Base-by-base conservation (phyloP, 2,329 filamentous ascomycete genomes). In the Colletotrichum costaricense region DNA sequence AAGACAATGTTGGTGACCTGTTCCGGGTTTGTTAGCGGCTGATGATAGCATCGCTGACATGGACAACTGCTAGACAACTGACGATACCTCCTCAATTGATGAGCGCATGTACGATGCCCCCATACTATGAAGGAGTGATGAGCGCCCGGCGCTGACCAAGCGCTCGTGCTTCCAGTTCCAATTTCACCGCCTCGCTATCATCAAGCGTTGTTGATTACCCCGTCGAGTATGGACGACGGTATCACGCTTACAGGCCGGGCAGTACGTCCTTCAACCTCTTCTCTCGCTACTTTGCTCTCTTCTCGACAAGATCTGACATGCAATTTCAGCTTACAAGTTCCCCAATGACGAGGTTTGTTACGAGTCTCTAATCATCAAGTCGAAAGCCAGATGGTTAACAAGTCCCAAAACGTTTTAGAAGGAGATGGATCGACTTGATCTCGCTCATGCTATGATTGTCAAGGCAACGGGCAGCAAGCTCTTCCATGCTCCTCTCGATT, bases 351-450 rank as follows among this genome's bases (percentile, higher is more conserved):
- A n/a, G 42, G 42, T 46, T 46, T 46, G 42, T 46, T 46, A 8
- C 19, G 7, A 46, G 42, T 46, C 5, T 8, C 6, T 2, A 19
- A 3, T 7, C 6, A n/a, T 7, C 14, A 8, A 46, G 16, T 19
- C 16, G 42, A 46, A 46, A 8, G 16, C 6, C 42, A 46, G 7
- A 46, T 7, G 42, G 16, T 46, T 46, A 46, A 19, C 16, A n/a
- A 46, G 6, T 19, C 42, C 16, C 1, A n/a, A 38, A 38, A 16
- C 35, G 12, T 46, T 46, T 46, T 46, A 63, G 42, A 24, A 24
- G 12, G 60, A 63, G 24, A 42, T 52, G 35, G 60, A 63, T 42
- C 60, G 60, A 11, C 60, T 63, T 14, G 60, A 63, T 46, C 35
- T 63, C 38, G 24, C 60, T 24, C 60, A 63, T 63, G 24, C 28